These are phyloP conservation scores for Ilyonectria mors-panacis DNA, from an alignment of 2,329 filamentous ascomycete genomes.

Conservation along the genomic window DNA sequence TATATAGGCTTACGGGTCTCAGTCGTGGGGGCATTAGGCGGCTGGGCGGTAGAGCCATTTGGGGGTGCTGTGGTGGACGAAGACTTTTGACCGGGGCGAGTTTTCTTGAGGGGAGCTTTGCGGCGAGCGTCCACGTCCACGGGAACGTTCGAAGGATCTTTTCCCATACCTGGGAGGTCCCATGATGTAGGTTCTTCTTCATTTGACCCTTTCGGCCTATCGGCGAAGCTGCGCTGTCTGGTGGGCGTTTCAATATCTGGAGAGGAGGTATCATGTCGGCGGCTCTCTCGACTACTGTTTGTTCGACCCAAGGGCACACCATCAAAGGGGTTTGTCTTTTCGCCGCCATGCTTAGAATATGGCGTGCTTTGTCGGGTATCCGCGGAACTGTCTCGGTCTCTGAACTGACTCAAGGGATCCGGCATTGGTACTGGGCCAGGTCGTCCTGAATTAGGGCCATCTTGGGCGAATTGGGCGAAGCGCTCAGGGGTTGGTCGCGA, in stretches of 20 bases:
- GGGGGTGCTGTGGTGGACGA: slow-evolving; percentile 9
- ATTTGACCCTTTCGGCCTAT: slow-evolving; percentile 44
- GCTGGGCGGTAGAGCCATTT: slow-evolving; percentile 27
- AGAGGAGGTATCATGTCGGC: slow-evolving; percentile 46
- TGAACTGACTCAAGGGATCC: slow-evolving; percentile 66
- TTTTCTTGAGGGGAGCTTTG: slow-evolving; percentile 45
- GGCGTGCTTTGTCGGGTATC: slow-evolving; percentile 71
- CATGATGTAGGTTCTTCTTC: slow-evolving; percentile 17
- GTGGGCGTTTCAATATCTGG: slow-evolving; percentile 41
- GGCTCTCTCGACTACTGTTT: slow-evolving; percentile 60
- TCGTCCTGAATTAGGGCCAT: slow-evolving; percentile 32
- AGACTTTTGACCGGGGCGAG: slow-evolving; percentile 40
- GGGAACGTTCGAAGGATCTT: slow-evolving; percentile 33
- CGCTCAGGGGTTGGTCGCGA: slow-evolving; percentile 53
- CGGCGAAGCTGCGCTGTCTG: slow-evolving; percentile 52
- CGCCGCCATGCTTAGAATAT: slow-evolving; percentile 69
- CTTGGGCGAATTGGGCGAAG: slow-evolving; percentile 35
- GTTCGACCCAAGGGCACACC: slow-evolving; percentile 60
- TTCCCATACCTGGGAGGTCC: neutral
- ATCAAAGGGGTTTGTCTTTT: slow-evolving; percentile 72
- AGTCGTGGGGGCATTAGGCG: slow-evolving; percentile 26
- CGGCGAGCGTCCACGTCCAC: slow-evolving; percentile 34
- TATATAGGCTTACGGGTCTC: slow-evolving; percentile 33
- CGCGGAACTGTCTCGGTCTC: slow-evolving; percentile 55
- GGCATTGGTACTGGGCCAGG: slow-evolving; percentile 48